Conservation (phyloP, 2,329 filamentous ascomycete genomes). For the Aspergillus sp. region DNA sequence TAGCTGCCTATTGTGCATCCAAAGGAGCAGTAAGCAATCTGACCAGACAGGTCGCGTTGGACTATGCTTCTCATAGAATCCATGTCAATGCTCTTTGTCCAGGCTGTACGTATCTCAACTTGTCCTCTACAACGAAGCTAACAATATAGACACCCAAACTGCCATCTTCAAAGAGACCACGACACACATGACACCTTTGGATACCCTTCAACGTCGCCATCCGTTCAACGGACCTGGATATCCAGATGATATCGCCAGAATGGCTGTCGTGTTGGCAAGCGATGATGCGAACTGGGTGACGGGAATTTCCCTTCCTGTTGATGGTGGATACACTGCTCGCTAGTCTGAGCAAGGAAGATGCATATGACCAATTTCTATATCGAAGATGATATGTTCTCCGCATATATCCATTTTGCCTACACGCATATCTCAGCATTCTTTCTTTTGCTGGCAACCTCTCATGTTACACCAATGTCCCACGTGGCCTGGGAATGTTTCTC, state of each 20-base stretch:
- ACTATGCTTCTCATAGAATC: constrained; percentile 46
- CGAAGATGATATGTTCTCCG: too few species aligned
- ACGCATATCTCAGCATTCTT: too few species aligned
- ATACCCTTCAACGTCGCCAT: constrained; percentile 15
- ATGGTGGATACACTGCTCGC: constrained; percentile 38
- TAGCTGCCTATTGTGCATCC: constrained; percentile 41
- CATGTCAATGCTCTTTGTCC: constrained; percentile 53
- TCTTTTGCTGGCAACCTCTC: too few species aligned
- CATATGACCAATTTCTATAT: too few species aligned
- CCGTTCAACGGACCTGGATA: constrained; percentile 24
- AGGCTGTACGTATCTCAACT: constrained; percentile 31
- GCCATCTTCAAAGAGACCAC: constrained; percentile 18
- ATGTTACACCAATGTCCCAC: too few species aligned
- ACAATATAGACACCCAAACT: constrained; percentile 19
- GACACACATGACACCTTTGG: constrained; percentile 10
- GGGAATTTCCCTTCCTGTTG: constrained; percentile 39
- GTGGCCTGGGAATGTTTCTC: too few species aligned
- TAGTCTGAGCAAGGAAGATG: constrained; percentile 8
- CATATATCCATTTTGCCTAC: too few species aligned
- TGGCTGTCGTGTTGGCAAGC: constrained; percentile 43
- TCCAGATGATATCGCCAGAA: constrained; percentile 32
- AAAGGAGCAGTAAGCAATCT: constrained; percentile 50
- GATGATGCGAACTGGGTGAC: constrained; percentile 45
- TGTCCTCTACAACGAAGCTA: background rate
- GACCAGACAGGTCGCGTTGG: constrained; percentile 45